Evolutionary conservation across 2,329 filamentous ascomycete genomes (phyloP).

Genomic region (Sclerotinia glacialis): DNA sequence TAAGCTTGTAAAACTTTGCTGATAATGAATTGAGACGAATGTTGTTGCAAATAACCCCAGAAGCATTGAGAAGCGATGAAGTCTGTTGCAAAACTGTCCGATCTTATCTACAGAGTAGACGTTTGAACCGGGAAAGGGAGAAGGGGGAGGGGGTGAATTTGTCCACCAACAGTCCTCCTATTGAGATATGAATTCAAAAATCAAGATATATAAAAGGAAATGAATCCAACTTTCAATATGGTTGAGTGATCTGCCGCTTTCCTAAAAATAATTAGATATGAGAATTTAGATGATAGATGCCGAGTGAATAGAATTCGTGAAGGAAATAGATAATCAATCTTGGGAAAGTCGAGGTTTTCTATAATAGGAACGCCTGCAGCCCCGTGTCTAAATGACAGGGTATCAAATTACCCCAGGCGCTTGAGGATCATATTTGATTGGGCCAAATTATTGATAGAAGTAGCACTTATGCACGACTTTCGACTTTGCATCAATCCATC

Average conservation of each 20-base stretch:
- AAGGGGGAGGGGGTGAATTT: not conserved
- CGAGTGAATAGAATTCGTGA: not conserved
- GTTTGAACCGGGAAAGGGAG: constrained; percentile 13
- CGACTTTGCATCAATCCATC: constrained; percentile 10
- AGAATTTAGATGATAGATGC: too few relatives aligned
- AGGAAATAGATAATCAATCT: constrained; percentile 1
- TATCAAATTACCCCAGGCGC: constrained; percentile 13
- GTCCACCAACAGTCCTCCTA: not conserved
- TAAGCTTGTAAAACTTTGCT: not conserved
- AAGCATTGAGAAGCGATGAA: constrained; percentile 23
- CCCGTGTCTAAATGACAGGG: not conserved
- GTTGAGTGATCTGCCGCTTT: not conserved
- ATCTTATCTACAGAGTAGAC: constrained; percentile 1
- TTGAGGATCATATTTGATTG: constrained; percentile 7
- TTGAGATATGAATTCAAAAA: too few relatives aligned
- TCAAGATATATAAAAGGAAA: not conserved
- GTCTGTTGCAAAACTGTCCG: constrained; percentile 3
- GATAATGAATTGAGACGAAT: constrained; percentile 19
- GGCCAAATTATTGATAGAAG: not conserved
- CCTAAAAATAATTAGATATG: too few relatives aligned
- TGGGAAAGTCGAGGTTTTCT: constrained; percentile 8
- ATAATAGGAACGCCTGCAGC: not conserved
- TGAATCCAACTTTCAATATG: not conserved
- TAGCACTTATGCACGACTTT: constrained; percentile 13
- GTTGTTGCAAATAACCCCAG: constrained; percentile 21